phyloP scores from a whole-genome alignment of 202 grass and related monocot genomes.

The Dendrocalamus latiflorus region DNA sequence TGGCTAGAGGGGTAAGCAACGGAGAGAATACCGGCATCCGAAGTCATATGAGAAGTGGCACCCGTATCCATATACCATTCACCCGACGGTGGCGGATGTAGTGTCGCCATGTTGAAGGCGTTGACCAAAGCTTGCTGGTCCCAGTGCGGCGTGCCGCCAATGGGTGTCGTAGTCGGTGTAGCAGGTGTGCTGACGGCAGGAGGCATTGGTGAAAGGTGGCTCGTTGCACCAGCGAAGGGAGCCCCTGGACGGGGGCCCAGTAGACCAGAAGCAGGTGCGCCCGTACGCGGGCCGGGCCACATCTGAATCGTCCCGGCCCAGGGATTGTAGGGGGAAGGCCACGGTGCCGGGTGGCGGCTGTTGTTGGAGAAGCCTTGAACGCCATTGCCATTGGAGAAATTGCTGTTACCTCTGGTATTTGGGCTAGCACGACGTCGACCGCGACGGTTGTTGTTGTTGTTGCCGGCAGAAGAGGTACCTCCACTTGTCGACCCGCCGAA shows the following conservation, averaged over 20 bases:
- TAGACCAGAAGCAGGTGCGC: background rate
- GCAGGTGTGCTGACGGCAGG: background rate
- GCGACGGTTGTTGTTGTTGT: no score
- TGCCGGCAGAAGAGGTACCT: no score
- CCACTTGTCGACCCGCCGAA: no score
- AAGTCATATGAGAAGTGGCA: no score
- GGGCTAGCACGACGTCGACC: no score
- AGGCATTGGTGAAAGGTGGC: no score
- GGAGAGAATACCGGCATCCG: background rate
- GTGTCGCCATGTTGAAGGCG: background rate
- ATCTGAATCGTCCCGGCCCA: background rate
- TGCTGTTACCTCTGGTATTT: background rate
- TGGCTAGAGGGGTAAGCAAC: background rate
- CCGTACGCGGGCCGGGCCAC: accelerated
- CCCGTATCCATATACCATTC: no score
- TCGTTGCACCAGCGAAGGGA: background rate
- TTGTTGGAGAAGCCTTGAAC: background rate
- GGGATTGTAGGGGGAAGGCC: background rate
- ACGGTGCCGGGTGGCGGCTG: accelerated
- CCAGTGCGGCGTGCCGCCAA: background rate
- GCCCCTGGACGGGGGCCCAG: background rate
- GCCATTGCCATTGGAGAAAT: background rate
- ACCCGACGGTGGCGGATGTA: accelerated
- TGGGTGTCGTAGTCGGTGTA: background rate
- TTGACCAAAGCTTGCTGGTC: background rate